phyloP scores from a whole-genome alignment of 2,329 filamentous ascomycete genomes.

The Pseudogymnoascus sp. region DNA sequence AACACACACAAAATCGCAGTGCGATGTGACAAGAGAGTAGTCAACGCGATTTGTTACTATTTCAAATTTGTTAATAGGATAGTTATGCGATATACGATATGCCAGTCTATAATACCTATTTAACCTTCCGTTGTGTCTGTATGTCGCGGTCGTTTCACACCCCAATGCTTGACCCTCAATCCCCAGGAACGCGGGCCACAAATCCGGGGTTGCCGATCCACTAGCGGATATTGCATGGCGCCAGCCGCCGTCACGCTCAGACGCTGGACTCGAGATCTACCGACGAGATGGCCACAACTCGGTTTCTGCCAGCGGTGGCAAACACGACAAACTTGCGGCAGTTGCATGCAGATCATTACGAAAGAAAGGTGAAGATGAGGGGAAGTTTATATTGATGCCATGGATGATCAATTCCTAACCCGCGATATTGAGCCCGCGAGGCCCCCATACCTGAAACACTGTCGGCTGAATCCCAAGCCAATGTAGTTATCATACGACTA shows the following conservation, averaged over 20 bases:
- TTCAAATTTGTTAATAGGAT: not conserved
- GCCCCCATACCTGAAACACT: constrained; percentile 4
- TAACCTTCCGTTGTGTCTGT: not conserved
- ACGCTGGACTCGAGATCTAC: not conserved
- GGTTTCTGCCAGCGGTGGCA: not conserved
- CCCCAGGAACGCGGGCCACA: not conserved
- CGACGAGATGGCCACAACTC: not conserved
- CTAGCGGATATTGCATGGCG: not conserved
- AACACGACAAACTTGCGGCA: not conserved
- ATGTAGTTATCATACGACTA: not conserved
- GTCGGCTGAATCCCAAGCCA: not conserved
- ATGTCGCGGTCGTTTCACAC: not conserved
- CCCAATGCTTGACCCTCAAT: not conserved
- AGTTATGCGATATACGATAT: no score
- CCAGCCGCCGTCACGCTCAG: not conserved
- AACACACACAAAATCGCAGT: no score
- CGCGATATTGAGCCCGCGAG: not conserved
- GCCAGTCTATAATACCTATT: not conserved
- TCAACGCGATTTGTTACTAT: not conserved
- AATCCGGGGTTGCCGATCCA: constrained; percentile 5
- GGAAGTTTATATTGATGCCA: not conserved
- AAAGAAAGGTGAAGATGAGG: not conserved
- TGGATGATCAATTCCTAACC: not conserved
- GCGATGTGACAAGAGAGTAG: no score
- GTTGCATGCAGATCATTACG: constrained; percentile 1